Conservation (phyloP, 179 eudicot species). For the Monotropa hypopitys region DNA sequence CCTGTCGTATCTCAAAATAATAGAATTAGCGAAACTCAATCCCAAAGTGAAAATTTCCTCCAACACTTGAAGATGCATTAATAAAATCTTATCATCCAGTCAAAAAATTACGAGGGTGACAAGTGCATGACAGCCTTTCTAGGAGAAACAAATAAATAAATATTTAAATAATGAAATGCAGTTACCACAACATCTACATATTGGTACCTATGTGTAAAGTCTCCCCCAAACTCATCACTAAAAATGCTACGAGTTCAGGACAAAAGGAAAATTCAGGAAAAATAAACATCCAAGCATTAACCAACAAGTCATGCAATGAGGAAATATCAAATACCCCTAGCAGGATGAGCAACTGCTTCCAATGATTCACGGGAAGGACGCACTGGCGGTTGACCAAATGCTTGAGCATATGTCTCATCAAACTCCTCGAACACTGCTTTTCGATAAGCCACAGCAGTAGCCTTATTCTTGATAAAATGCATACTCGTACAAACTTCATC, state of each 20-base stretch:
- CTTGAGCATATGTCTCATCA: constrained; percentile 92
- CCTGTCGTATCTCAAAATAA: not conserved
- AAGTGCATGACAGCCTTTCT: not conserved
- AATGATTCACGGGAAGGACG: constrained; percentile 29
- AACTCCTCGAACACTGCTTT: constrained; percentile 66
- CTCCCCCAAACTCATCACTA: not conserved
- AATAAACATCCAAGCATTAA: not conserved
- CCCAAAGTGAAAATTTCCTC: not conserved
- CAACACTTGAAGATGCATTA: not conserved
- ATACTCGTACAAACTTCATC: constrained; percentile 21
- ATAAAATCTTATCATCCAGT: not conserved
- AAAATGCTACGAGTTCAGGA: not conserved
- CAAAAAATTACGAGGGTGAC: not conserved
- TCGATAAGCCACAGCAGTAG: constrained; percentile 56
- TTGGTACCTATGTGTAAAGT: not conserved
- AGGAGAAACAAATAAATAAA: not conserved
- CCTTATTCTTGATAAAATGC: constrained; percentile 47
- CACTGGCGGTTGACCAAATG: constrained; percentile 52
- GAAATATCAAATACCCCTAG: constrained; percentile 38
- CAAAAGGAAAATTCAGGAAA: not conserved
- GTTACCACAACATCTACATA: not conserved
- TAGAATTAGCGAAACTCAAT: not conserved
- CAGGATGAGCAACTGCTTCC: constrained; percentile 13
- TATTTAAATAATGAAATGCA: not conserved
- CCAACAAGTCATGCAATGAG: not conserved